A percentile compares a stretch with the other conserved stretches of the same genome.
Conservation (phyloP, 169 alveolate genomes). For the Plasmodium fragile region DNA sequence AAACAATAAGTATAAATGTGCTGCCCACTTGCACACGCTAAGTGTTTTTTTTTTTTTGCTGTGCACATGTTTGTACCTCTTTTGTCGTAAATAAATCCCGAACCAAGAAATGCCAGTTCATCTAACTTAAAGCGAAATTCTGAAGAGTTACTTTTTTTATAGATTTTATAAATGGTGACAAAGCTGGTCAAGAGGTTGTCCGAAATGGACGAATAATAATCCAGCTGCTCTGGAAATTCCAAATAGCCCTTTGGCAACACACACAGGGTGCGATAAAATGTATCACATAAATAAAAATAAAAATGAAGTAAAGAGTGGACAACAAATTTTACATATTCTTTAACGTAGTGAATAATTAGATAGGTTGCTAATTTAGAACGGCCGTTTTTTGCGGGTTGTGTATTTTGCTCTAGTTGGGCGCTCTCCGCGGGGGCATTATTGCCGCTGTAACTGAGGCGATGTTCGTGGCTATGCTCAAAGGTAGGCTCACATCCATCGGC, state of each 20-base stretch:
- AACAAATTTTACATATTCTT: constrained; percentile 11
- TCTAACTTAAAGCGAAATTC: constrained; percentile 25
- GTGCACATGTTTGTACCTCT: constrained; percentile 24
- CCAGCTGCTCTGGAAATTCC: background rate
- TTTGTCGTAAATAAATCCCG: constrained; percentile 61
- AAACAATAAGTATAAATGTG: background rate
- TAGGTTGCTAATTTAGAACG: constrained; percentile 16
- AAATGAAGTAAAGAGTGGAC: constrained; percentile 8
- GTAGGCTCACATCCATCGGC: background rate
- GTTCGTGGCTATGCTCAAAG: background rate
- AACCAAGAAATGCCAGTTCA: constrained; percentile 44
- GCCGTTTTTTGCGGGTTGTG: background rate
- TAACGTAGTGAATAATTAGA: constrained; percentile 16
- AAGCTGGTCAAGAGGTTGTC: constrained; percentile 28
- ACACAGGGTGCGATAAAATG: background rate
- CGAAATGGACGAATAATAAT: constrained; percentile 15
- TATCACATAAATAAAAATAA: constrained; percentile 1
- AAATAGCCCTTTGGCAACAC: constrained; percentile 5
- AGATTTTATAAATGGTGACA: constrained; percentile 53
- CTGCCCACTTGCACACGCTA: background rate
- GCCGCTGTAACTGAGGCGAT: background rate
- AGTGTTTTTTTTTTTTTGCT: background rate
- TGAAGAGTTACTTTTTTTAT: constrained; percentile 9
- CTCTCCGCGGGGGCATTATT: background rate
- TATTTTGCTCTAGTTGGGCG: background rate